Percentiles rank a stretch among this genome's conserved stretches.
Evolutionary conservation across 2,329 filamentous ascomycete genomes (phyloP).

Genomic region (Penicillium sp.): DNA sequence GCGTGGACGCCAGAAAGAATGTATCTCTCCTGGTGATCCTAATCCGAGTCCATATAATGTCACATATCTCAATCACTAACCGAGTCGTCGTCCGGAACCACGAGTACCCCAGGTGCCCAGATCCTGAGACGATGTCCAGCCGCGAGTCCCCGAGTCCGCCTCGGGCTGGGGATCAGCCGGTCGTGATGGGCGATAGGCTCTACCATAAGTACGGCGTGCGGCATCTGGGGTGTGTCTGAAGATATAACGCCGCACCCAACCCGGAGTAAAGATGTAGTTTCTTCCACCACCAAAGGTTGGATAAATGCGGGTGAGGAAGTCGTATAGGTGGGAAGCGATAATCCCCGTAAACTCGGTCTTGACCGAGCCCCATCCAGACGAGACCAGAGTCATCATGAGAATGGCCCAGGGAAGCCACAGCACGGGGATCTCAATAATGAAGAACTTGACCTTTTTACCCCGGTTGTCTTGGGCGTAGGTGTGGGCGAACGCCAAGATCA

Average conservation of each 20-base stretch:
- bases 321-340: constrained; percentile 81
- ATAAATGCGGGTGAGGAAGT: constrained; percentile 85
- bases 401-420: constrained; percentile 79
- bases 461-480: constrained; percentile 84
- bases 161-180: constrained; percentile 6
- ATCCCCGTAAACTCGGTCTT: constrained; percentile 73
- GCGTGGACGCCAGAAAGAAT: not conserved
- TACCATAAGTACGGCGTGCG: constrained; percentile 60
- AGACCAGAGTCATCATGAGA: constrained; percentile 70
- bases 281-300: constrained; percentile 82
- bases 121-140: constrained; percentile 33
- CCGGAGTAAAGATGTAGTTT: constrained; percentile 73
- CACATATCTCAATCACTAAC: constrained; percentile 19
- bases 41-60: not conserved
- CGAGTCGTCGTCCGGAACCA: constrained; percentile 43
- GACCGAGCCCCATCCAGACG: constrained; percentile 57
- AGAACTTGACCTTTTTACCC: constrained; percentile 71
- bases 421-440: constrained; percentile 78
- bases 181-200: constrained; percentile 50
- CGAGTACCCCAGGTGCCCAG: constrained; percentile 35
- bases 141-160: constrained; percentile 10
- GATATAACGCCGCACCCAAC: constrained; percentile 67
- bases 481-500: constrained; percentile 79
- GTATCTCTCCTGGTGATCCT: not conserved
- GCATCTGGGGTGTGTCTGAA: constrained; percentile 46